Conservation (phyloP, 31 red algal genomes). For the Odonthalia washingtoniensis region DNA sequence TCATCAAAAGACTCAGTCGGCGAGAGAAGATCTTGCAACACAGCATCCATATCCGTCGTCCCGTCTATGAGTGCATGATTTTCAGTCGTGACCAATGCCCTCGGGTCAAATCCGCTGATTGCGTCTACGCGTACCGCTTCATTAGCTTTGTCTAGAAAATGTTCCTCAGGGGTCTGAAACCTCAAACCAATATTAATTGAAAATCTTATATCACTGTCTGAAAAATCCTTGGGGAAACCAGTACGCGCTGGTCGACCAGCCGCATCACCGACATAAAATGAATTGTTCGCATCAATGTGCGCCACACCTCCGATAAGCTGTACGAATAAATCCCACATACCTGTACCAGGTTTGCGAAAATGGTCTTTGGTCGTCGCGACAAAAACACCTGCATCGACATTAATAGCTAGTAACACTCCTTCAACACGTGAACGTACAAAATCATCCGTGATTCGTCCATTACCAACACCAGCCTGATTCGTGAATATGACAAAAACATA, state of each 20-base stretch:
- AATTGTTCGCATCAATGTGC: slow-evolving; percentile 32
- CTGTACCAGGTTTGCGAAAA: slow-evolving; percentile 71
- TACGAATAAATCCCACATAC: slow-evolving; percentile 72
- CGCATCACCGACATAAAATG: slow-evolving; percentile 78
- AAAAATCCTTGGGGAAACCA: slow-evolving; percentile 56
- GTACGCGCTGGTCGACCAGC: slow-evolving; percentile 56
- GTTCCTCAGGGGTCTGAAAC: slow-evolving; percentile 72
- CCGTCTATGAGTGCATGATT: slow-evolving; percentile 28
- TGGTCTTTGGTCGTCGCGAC: slow-evolving; percentile 64
- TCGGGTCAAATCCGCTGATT: slow-evolving; percentile 60
- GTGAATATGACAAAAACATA: slow-evolving; percentile 69
- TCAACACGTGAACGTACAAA: slow-evolving; percentile 57
- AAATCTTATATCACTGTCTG: slow-evolving; percentile 71
- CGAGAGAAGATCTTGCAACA: slow-evolving; percentile 36
- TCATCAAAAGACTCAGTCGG: slow-evolving; percentile 41
- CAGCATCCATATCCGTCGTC: slow-evolving; percentile 38
- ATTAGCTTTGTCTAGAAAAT: slow-evolving; percentile 43
- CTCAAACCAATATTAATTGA: slow-evolving; percentile 72
- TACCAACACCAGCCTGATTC: slow-evolving; percentile 76
- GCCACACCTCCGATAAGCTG: slow-evolving; percentile 20
- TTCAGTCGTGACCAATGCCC: slow-evolving; percentile 15
- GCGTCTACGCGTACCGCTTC: slow-evolving; percentile 31
- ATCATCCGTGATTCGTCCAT: slow-evolving; percentile 39
- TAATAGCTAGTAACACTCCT: slow-evolving; percentile 46
- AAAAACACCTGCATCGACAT: slow-evolving; percentile 51